These are phyloP conservation scores for Aspergillus coremiiformis DNA, from an alignment of 495 filamentous ascomycete genomes.

Conservation along the genomic window DNA sequence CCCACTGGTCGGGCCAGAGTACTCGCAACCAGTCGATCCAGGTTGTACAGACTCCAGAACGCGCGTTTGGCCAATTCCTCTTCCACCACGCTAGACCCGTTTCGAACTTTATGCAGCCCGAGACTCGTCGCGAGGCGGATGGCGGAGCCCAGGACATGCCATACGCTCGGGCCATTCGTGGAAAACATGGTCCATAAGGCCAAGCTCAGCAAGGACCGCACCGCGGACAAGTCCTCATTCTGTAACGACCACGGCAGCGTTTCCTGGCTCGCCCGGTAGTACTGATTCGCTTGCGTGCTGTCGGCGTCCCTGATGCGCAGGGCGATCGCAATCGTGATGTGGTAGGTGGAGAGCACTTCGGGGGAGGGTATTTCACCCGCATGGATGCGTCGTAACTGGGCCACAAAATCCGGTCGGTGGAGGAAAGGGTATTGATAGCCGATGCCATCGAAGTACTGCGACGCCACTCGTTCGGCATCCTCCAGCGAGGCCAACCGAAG, in stretches of 20 bases:
- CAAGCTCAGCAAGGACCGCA: conserved; percentile 42
- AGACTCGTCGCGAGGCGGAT: conserved; percentile 43
- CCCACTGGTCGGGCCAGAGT: conserved; percentile 44
- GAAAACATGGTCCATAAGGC: conserved; percentile 47
- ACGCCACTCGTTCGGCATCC: conserved; percentile 32
- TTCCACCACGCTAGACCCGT: conserved; percentile 26
- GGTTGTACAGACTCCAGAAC: conserved; percentile 48
- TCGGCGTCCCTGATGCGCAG: conserved; percentile 34
- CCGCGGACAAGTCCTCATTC: conserved; percentile 37
- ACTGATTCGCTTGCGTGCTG: conserved; percentile 28
- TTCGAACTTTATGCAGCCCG: conserved; percentile 41
- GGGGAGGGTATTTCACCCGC: conserved; percentile 29
- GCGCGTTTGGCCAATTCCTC: conserved; percentile 45
- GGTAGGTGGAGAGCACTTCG: conserved; percentile 34
- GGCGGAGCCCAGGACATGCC: conserved; percentile 45
- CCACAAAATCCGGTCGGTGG: conserved; percentile 32
- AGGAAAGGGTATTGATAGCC: conserved; percentile 42
- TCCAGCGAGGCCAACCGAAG: conserved; percentile 33
- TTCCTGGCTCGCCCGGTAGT: conserved; percentile 36
- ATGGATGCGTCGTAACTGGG: conserved; percentile 34
- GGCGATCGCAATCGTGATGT: conserved; percentile 37
- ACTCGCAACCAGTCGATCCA: conserved; percentile 45
- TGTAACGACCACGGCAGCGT: conserved; percentile 33
- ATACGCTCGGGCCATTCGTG: conserved; percentile 44
- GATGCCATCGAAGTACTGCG: conserved; percentile 39